Percentiles rank a stretch among this genome's conserved stretches.
These are phyloP conservation scores for Mycena rosella DNA, from an alignment of 768 basidiomycete genomes.

Conservation along the genomic window DNA sequence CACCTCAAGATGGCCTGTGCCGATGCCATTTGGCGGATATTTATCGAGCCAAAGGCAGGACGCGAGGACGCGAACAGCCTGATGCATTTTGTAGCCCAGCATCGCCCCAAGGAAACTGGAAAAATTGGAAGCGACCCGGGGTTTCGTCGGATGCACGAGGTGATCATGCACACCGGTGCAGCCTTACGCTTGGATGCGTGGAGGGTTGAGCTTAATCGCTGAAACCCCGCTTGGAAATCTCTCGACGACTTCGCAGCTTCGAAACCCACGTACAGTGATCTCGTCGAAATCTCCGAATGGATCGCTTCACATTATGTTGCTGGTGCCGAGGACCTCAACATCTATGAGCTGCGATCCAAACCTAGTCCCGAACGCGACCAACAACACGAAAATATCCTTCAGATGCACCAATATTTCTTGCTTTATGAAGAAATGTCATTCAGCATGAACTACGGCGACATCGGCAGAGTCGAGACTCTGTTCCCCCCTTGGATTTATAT, in stretches of 20 bases:
- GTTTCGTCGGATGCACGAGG: constrained; percentile 34
- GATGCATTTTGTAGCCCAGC: constrained; percentile 29
- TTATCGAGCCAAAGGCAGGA: constrained; percentile 33
- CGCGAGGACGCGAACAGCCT: constrained; percentile 36
- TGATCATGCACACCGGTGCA: constrained; percentile 37
- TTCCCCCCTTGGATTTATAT: constrained; percentile 39
- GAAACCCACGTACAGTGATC: constrained; percentile 36
- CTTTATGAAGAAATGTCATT: constrained; percentile 49
- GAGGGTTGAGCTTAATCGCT: constrained; percentile 33
- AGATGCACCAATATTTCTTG: constrained; percentile 44
- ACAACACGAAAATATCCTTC: constrained; percentile 43
- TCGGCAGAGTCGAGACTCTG: constrained; percentile 37
- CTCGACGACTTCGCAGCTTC: constrained; percentile 39
- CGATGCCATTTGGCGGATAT: constrained; percentile 42
- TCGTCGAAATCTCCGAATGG: constrained; percentile 35
- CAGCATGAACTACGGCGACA: constrained; percentile 44
- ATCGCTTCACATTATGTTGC: constrained; percentile 36
- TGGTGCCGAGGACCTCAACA: constrained; percentile 9
- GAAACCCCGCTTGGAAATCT: background rate
- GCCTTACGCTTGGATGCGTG: constrained; percentile 42
- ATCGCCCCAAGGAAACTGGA: constrained; percentile 39
- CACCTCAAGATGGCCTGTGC: constrained; percentile 47
- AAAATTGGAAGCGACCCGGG: constrained; percentile 39
- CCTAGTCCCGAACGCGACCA: constrained; percentile 35
- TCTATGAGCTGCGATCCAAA: background rate